These are phyloP conservation scores for Papilionanthe hybrid DNA, from an alignment of 116 monocot species.

Conservation along the genomic window DNA sequence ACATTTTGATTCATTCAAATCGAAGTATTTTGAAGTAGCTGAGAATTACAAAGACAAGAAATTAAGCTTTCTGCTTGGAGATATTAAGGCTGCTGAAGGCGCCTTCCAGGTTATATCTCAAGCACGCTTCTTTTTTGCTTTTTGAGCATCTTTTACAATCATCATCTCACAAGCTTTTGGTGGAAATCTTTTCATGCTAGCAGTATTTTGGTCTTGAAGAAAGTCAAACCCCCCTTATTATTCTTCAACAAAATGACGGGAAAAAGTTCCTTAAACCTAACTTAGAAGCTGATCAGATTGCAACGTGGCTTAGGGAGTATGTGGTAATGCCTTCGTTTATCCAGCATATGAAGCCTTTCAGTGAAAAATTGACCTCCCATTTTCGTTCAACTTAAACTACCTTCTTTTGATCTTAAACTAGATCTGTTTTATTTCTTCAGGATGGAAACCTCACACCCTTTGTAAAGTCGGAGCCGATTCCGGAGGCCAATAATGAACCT, in stretches of 20 bases:
- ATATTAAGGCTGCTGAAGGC: conserved; percentile 66
- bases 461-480: conserved; percentile 85
- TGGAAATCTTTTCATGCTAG: not conserved
- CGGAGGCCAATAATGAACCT: conserved; percentile 79
- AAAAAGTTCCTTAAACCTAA: conserved; percentile 72
- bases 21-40: conserved; percentile 54
- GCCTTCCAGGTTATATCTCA: conserved; percentile 67
- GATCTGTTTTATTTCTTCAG: conserved; percentile 24
- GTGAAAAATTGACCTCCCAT: not conserved
- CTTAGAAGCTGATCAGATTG: conserved; percentile 59
- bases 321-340: conserved; percentile 25
- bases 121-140: not conserved
- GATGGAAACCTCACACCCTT: conserved; percentile 63
- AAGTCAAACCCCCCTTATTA: conserved; percentile 74
- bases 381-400: no score
- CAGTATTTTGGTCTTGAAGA: conserved; percentile 89
- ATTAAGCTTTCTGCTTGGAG: conserved; percentile 81
- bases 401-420: conserved; percentile 8
- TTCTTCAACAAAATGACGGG: conserved; percentile 54
- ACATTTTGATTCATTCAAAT: conserved; percentile 56
- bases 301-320: conserved; percentile 72
- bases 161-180: conserved; percentile 13
- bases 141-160: not conserved
- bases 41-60: conserved; percentile 54
- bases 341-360: not conserved